A percentile compares a stretch with the other conserved stretches of the same genome.
phyloP scores from a whole-genome alignment of 1,139 yeast species.

The Candida sp. region DNA sequence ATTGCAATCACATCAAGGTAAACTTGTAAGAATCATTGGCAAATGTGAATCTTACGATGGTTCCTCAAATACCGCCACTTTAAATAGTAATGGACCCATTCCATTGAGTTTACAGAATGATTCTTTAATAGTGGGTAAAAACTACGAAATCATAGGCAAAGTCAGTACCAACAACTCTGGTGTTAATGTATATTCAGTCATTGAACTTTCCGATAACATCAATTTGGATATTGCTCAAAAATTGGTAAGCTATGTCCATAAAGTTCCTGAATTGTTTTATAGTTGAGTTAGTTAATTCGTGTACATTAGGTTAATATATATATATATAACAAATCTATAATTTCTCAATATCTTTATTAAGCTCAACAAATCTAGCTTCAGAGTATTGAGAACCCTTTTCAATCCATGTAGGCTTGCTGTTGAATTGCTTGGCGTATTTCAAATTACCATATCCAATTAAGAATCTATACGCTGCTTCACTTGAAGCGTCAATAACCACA shows the following conservation, averaged over 20 bases:
- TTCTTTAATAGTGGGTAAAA: constrained; percentile 31
- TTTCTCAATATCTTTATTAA: constrained; percentile 17
- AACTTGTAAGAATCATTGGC: constrained; percentile 40
- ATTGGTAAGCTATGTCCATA: constrained; percentile 35
- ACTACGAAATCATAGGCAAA: constrained; percentile 54
- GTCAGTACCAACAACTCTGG: constrained; percentile 35
- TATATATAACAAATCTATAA: background rate
- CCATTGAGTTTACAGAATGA: constrained; percentile 23
- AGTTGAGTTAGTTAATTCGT: constrained; percentile 4
- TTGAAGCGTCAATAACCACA: constrained; percentile 18
- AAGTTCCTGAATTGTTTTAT: constrained; percentile 43
- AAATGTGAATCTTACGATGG: constrained; percentile 37
- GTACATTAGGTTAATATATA: background rate
- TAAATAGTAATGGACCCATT: constrained; percentile 35
- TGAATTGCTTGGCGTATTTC: constrained; percentile 14
- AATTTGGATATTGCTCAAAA: constrained; percentile 36
- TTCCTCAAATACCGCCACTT: constrained; percentile 22
- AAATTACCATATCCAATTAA: constrained; percentile 37
- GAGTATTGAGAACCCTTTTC: constrained; percentile 3
- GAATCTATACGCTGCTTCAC: constrained; percentile 42
- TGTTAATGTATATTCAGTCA: constrained; percentile 38
- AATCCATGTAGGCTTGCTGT: constrained; percentile 24
- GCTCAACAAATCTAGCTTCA: constrained; percentile 23
- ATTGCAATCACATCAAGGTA: constrained; percentile 33
- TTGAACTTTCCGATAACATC: constrained; percentile 41